Evolutionary conservation across 192 early-diverging fungal species (phyloP).

Genomic region (Backusella australiensis): DNA sequence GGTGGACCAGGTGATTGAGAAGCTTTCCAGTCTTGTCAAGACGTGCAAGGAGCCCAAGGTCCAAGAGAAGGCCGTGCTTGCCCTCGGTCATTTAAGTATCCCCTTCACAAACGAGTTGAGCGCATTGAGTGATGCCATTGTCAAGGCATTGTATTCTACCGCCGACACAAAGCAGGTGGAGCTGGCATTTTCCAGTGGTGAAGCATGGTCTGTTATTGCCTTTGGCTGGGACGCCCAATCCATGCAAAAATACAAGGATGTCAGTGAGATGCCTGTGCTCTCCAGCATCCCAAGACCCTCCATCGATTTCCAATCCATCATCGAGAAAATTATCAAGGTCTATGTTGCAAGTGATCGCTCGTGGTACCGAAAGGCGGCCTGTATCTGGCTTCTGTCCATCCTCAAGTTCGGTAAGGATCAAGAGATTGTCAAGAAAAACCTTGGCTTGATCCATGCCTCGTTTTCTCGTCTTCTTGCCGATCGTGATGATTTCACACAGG

Average conservation of each 20-base stretch:
- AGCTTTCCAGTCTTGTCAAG: constrained; percentile 46
- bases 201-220: constrained; percentile 64
- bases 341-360: constrained; percentile 53
- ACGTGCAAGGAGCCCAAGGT: constrained; percentile 70
- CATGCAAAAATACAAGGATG: constrained; percentile 71
- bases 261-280: constrained; percentile 43
- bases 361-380: constrained; percentile 61
- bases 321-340: constrained; percentile 55
- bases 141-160: constrained; percentile 40
- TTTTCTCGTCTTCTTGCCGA: constrained; percentile 78
- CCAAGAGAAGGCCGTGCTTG: constrained; percentile 68
- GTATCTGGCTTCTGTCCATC: constrained; percentile 77
- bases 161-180: constrained; percentile 75
- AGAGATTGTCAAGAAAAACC: constrained; percentile 48
- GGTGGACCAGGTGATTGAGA: constrained; percentile 21
- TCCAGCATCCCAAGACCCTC: constrained; percentile 24
- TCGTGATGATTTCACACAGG: constrained; percentile 85
- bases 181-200: constrained; percentile 82
- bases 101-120: constrained; percentile 20
- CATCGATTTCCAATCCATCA: constrained; percentile 20
- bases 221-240: constrained; percentile 65
- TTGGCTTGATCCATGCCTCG: constrained; percentile 68
- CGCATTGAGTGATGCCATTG: constrained; percentile 18
- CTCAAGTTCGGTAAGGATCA: constrained; percentile 67
- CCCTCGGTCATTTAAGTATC: constrained; percentile 69